Conservation (phyloP, 768 basidiomycete genomes). For the Royoungia palumana region DNA sequence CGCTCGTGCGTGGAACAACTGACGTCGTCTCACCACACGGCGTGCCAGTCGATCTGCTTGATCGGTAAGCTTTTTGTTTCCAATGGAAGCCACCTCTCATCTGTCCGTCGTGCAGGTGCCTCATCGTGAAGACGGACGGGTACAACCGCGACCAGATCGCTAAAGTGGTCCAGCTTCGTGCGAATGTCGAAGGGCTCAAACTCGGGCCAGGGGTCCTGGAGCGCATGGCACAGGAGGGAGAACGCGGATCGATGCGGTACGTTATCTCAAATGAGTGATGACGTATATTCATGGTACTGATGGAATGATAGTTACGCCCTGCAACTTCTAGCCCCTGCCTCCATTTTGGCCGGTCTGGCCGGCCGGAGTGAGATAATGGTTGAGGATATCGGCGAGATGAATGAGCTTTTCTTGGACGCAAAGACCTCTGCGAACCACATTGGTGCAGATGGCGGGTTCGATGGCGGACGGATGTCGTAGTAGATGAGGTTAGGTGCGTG, state of each 20-base stretch:
- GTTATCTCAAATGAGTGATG: constrained; percentile 18
- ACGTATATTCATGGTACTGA: constrained; percentile 9
- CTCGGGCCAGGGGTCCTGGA: constrained; percentile 76
- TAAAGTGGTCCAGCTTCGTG: constrained; percentile 82
- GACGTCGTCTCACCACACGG: constrained; percentile 93
- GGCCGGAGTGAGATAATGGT: constrained; percentile 79
- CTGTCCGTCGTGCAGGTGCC: constrained; percentile 50
- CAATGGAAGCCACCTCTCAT: constrained; percentile 7
- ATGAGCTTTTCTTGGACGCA: constrained; percentile 92
- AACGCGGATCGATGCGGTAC: constrained; percentile 75
- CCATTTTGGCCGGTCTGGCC: constrained; percentile 74
- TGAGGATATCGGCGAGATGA: constrained; percentile 93
- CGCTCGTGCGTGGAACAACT: constrained; percentile 88
- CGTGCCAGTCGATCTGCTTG: constrained; percentile 88
- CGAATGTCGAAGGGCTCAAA: constrained; percentile 81
- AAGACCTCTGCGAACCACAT: constrained; percentile 70
- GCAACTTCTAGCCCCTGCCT: constrained; percentile 87
- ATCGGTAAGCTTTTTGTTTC: constrained; percentile 56
- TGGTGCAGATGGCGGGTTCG: constrained; percentile 36
- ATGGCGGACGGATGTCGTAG: constrained; percentile 33
- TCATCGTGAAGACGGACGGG: constrained; percentile 90
- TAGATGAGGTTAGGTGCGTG: constrained; percentile 5
- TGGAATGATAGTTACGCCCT: constrained; percentile 67
- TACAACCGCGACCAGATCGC: constrained; percentile 83
- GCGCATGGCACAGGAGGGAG: constrained; percentile 76